Evolutionary conservation across 108 stramenopile genomes (phyloP).

Genomic region (Fistulifera pelliculosa): DNA sequence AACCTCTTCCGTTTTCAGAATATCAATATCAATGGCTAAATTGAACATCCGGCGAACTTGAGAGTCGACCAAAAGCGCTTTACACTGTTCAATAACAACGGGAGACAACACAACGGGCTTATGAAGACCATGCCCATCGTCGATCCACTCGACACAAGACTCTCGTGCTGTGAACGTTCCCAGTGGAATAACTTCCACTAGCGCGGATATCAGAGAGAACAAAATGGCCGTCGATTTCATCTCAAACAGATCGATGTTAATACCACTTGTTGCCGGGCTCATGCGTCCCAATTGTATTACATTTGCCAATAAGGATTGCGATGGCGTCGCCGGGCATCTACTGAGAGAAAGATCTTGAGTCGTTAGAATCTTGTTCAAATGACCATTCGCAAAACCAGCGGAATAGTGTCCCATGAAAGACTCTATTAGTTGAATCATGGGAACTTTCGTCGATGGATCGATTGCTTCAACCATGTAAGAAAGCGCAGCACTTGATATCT

Average conservation of each 20-base stretch:
- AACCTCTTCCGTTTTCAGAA: slow-evolving; percentile 32
- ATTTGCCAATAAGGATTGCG: slow-evolving; percentile 65
- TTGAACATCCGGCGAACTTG: slow-evolving; percentile 58
- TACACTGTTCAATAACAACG: slow-evolving; percentile 66
- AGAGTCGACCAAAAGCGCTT: slow-evolving; percentile 42
- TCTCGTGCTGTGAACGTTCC: slow-evolving; percentile 53
- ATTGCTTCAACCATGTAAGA: background rate
- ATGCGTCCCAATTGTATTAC: slow-evolving; percentile 47
- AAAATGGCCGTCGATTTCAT: slow-evolving; percentile 34
- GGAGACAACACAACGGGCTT: slow-evolving; percentile 61
- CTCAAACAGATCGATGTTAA: slow-evolving; percentile 23
- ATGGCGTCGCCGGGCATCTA: slow-evolving; percentile 50
- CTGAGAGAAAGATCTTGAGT: slow-evolving; percentile 48
- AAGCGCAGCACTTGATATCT: slow-evolving; percentile 8
- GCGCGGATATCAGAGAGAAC: slow-evolving; percentile 50
- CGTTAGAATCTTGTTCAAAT: slow-evolving; percentile 29
- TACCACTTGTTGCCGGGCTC: slow-evolving; percentile 44
- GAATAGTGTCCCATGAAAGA: slow-evolving; percentile 26
- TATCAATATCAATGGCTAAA: slow-evolving; percentile 43
- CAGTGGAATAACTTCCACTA: slow-evolving; percentile 61
- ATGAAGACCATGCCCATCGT: slow-evolving; percentile 53
- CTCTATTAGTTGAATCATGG: slow-evolving; percentile 27
- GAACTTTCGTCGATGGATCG: slow-evolving; percentile 3
- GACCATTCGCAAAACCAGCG: slow-evolving; percentile 18
- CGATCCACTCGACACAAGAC: slow-evolving; percentile 73